Evolutionary conservation across 345 rosid genomes (phyloP).

Genomic region (Hibiscus syriacus): DNA sequence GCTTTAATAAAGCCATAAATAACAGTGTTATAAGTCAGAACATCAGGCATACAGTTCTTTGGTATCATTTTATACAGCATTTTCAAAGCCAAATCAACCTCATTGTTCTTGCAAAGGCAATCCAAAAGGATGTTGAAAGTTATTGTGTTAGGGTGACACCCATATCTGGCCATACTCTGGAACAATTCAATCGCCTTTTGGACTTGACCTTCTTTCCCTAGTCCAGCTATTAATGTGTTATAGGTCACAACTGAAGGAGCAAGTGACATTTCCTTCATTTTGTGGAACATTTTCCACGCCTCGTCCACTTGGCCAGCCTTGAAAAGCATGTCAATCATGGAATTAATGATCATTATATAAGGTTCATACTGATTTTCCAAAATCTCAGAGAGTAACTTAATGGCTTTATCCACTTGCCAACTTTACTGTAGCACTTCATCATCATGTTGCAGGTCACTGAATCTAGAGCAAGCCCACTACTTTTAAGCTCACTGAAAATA

Average conservation of each 20-base stretch:
- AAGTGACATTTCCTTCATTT: slow-evolving; percentile 61
- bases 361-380: slow-evolving; percentile 51
- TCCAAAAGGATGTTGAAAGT: slow-evolving; percentile 81
- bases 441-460: slow-evolving; percentile 92
- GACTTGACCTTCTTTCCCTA: slow-evolving; percentile 64
- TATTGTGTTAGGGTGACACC: slow-evolving; percentile 66
- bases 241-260: slow-evolving; percentile 80
- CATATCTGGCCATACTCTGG: slow-evolving; percentile 45
- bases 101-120: slow-evolving; percentile 90
- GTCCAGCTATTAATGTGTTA: slow-evolving; percentile 70
- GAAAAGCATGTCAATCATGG: slow-evolving; percentile 65
- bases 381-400: slow-evolving; percentile 72
- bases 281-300: slow-evolving; percentile 80
- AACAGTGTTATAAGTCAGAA: slow-evolving; percentile 69
- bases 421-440: slow-evolving; percentile 87
- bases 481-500: slow-evolving; percentile 56
- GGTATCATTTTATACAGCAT: slow-evolving; percentile 59
- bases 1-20: slow-evolving; percentile 65
- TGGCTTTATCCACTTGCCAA: slow-evolving; percentile 65
- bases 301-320: slow-evolving; percentile 64
- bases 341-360: slow-evolving; percentile 71
- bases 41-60: slow-evolving; percentile 62
- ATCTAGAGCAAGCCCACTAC: slow-evolving; percentile 61
- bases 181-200: slow-evolving; percentile 51
- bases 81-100: slow-evolving; percentile 59